Evolutionary conservation across 768 basidiomycete genomes (phyloP).

Genomic region (Stropharia rugosoannulata): DNA sequence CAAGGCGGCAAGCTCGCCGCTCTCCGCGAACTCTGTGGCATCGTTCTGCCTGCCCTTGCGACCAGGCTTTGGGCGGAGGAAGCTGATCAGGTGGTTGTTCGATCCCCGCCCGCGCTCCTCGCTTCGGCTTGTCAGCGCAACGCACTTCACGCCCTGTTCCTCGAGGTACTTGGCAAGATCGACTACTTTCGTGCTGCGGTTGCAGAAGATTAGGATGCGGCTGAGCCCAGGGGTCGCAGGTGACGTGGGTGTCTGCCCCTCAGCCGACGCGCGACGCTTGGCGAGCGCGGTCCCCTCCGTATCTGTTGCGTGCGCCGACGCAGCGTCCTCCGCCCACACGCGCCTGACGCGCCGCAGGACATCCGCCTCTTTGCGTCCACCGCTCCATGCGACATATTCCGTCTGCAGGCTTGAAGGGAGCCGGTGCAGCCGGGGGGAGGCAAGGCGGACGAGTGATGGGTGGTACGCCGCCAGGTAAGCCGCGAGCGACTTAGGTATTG

Average conservation of each 20-base stretch:
- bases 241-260: too few relatives aligned
- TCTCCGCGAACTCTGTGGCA: too few relatives aligned
- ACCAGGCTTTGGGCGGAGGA: conserved; percentile 42
- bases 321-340: conserved; percentile 73
- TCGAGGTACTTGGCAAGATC: conserved; percentile 58
- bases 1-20: not conserved
- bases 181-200: conserved; percentile 67
- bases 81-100: conserved; percentile 76
- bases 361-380: conserved; percentile 80
- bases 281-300: not conserved
- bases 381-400: conserved; percentile 74
- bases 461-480: conserved; percentile 62
- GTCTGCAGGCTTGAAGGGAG: conserved; percentile 70
- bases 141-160: conserved; percentile 58
- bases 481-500: conserved; percentile 77
- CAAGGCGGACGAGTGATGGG: conserved; percentile 66
- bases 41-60: too few relatives aligned
- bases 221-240: conserved; percentile 41
- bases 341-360: conserved; percentile 71
- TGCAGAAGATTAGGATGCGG: conserved; percentile 83
- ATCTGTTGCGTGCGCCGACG: conserved; percentile 13
- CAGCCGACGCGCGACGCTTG: conserved; percentile 4
- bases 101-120: conserved; percentile 61
- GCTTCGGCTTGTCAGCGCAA: conserved; percentile 65
- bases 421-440: conserved; percentile 77